Base-by-base conservation (phyloP, 345 rosid genomes). In the Lepidium sativum region DNA sequence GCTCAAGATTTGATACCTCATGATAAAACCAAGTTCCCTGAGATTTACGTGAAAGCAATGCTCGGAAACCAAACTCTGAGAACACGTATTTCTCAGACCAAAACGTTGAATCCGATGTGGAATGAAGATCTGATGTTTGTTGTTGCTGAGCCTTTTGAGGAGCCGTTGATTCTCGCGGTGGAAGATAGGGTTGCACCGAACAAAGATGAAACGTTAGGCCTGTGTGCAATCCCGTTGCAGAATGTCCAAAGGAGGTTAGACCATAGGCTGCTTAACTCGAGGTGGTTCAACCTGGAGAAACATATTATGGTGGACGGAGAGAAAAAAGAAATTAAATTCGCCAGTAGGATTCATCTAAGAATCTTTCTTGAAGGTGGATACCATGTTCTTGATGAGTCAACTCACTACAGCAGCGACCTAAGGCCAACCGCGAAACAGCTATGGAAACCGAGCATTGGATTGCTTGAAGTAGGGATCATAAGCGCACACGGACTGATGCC, bases 361-460 rank as follows among this genome's bases (percentile, higher is more conserved):
- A 67, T 85, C 56, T 88, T 86, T 73, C 78, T 94, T 69, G 99
- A 94, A 51, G 99, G 99, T 9, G 99, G 99, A 1, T 90, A 94
- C 76, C 99, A 94, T 79, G 97, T 94, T 80, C 79, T 94, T 60
- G 99, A 94, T 65, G 99, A 94, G 70, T 94, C 99, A 7, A 94
- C 99, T 5, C 97, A 90, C 69, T 84, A 88, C 68, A 94, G 96
- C 69, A 94, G 99, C 23, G 96, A 94, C 75, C 81, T 90, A 50
- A 80, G 97, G 50, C 99, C 97, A 13, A 90, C 97, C 0, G 99
- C 97, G 0, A 94, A 84, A 74, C 99, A 82, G 80, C 70, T 94
- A 9, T 94, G 99, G 99, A 90, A 73, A 69, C 72, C 83, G 12
- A 80, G 81, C 77, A 84, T 90, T 43, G 99, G 99, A 29, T 5